Base-by-base conservation (phyloP, 163 green algal genomes). In the Volvox carteri region DNA sequence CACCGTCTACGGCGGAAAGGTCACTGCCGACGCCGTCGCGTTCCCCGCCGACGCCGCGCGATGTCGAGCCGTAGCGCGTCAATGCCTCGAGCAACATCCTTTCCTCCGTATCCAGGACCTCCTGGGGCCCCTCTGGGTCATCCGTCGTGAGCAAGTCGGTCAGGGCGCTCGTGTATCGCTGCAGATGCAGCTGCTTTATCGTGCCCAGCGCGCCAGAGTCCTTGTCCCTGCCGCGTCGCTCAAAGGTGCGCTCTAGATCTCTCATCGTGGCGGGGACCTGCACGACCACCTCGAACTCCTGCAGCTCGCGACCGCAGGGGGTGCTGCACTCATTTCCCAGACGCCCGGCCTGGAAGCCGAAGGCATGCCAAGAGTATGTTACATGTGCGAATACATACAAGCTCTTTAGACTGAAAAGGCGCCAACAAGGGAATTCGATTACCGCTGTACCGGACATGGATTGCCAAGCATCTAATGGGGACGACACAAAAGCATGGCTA, bases 281-380 rank as follows among this genome's bases (percentile, higher is more conserved):
- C 33, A 73, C 77, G 0, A 72, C 35, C 52, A 25, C 54, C 54
- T 85, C 77, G 54, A 58, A 85, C 35, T 85, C 77, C 77, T 52
- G 68, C 68, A 52, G 37, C 33, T 7, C 16, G 12, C 21, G 21
- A n/a, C 7, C 18, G 58, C 30, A 25, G 58, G 50, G 50, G 14
- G 50, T 12, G 14, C 50, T 60, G 50, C 18, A 12, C 50, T 18
- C 14, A 18, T 12, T 18, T 25, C 30, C 12, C 18, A 25, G 16
- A 25, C 23, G 58, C 58, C 21, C n/a, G n/a, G n/a, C n/a, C n/a
- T n/a, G n/a, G n/a, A n/a, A n/a, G n/a, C n/a, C n/a, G n/a, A n/a
- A n/a, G n/a, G n/a, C n/a, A n/a, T n/a, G n/a, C n/a, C n/a, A n/a
- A n/a, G n/a, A n/a, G n/a, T n/a, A n/a, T n/a, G n/a, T n/a, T n/a